Evolutionary conservation across 2,329 filamentous ascomycete species (phyloP).

Genomic region (Aspergillus piperis): DNA sequence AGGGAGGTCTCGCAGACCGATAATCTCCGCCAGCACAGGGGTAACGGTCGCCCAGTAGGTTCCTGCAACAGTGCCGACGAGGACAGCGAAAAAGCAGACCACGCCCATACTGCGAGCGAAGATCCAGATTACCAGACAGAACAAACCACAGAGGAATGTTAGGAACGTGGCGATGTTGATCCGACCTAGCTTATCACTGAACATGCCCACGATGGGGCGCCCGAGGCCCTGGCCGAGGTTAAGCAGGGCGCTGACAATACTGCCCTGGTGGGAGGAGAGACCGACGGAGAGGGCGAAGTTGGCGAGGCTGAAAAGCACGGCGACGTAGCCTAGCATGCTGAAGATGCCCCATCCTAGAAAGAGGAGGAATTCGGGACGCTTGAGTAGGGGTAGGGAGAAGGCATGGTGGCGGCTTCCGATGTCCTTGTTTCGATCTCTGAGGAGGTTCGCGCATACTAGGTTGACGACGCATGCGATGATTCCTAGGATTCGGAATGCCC

Average conservation of each 20-base stretch:
- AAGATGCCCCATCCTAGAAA: conserved; percentile 62
- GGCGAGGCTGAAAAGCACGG: conserved; percentile 64
- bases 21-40: conserved; percentile 62
- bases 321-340: conserved; percentile 66
- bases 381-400: conserved; percentile 57
- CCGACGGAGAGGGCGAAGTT: conserved; percentile 63
- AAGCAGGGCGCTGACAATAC: conserved; percentile 62
- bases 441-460: conserved; percentile 53
- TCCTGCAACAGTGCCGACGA: conserved; percentile 60
- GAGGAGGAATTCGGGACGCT: conserved; percentile 56
- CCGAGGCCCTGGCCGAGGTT: conserved; percentile 62
- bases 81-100: conserved; percentile 60
- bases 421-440: conserved; percentile 60
- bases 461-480: conserved; percentile 58
- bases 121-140: conserved; percentile 64
- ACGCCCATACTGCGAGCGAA: conserved; percentile 60
- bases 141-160: conserved; percentile 58
- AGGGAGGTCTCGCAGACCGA: conserved; percentile 60
- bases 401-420: conserved; percentile 54
- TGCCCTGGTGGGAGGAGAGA: conserved; percentile 60
- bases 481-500: conserved; percentile 64
- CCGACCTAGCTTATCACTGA: conserved; percentile 61
- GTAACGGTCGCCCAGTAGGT: conserved; percentile 62
- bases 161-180: conserved; percentile 63
- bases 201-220: conserved; percentile 63